Evolutionary conservation across 345 rosid species (phyloP).

Genomic region (Anacardium occidentale): DNA sequence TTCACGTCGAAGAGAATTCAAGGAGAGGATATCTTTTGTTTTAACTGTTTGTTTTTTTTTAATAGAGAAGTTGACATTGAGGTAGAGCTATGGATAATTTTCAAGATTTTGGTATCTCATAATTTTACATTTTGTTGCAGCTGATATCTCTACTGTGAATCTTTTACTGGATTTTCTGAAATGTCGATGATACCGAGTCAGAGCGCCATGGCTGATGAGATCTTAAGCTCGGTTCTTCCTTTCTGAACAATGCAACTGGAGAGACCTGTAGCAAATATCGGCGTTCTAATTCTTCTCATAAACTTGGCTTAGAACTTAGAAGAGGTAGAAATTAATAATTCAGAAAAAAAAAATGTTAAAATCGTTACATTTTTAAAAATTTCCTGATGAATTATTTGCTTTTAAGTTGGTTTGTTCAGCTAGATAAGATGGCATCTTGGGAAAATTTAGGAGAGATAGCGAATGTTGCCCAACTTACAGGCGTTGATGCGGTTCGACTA

Average conservation of each 20-base stretch:
- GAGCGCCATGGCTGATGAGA: slow-evolving; percentile 27
- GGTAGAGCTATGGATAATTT: slow-evolving; percentile 45
- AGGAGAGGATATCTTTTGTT: slow-evolving; percentile 14
- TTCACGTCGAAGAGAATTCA: slow-evolving; percentile 18
- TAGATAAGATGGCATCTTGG: slow-evolving; percentile 64
- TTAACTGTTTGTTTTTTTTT: slow-evolving; percentile 15
- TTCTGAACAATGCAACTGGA: too few species aligned
- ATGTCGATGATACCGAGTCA: slow-evolving; percentile 22
- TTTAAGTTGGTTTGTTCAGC: not conserved
- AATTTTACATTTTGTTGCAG: slow-evolving; percentile 27
- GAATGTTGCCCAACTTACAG: slow-evolving; percentile 74
- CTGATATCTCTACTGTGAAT: slow-evolving; percentile 23
- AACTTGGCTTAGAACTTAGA: slow-evolving; percentile 7
- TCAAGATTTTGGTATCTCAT: slow-evolving; percentile 25
- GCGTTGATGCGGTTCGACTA: slow-evolving; percentile 77
- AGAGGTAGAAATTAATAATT: slow-evolving; percentile 7
- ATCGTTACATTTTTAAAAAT: not conserved
- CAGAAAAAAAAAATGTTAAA: not conserved
- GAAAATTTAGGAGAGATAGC: slow-evolving; percentile 83
- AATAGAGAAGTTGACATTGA: slow-evolving; percentile 33
- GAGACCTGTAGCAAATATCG: not conserved
- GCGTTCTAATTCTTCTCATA: not conserved
- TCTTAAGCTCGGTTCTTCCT: slow-evolving; percentile 3
- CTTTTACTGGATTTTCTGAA: slow-evolving; percentile 17
- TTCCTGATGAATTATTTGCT: not conserved